phyloP scores from a whole-genome alignment of 306 rosid species.

The Medicago truncatula region DNA sequence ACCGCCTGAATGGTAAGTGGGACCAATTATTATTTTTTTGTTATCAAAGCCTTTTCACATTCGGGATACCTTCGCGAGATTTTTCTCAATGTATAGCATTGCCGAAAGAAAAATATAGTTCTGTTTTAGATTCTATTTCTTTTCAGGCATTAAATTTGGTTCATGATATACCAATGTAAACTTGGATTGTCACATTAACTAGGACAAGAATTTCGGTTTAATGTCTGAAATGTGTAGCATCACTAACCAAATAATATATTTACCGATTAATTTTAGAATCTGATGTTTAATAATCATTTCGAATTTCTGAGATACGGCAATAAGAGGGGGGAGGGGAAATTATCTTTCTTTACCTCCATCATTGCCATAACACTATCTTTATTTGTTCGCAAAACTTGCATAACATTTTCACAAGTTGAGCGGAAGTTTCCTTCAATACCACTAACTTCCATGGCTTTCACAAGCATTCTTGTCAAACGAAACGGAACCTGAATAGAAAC shows the following conservation, averaged over 20 bases:
- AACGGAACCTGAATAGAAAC: slow-evolving; percentile 77
- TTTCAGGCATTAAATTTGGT: slow-evolving; percentile 25
- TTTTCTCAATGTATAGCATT: too few relatives aligned
- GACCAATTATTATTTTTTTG: too few relatives aligned
- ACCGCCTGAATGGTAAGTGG: too few relatives aligned
- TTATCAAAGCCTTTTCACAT: too few relatives aligned
- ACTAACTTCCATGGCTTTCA: slow-evolving; percentile 99
- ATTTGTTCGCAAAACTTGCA: slow-evolving; percentile 91
- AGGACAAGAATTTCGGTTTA: background rate
- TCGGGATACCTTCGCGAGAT: too few relatives aligned
- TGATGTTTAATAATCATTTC: background rate
- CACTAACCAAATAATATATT: slow-evolving; percentile 13
- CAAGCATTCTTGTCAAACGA: slow-evolving; percentile 98
- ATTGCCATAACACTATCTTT: slow-evolving; percentile 96
- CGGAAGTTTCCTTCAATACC: slow-evolving; percentile 99
- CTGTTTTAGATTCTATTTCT: background rate
- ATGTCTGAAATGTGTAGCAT: slow-evolving; percentile 3
- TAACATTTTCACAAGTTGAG: slow-evolving; percentile 95
- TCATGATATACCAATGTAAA: background rate
- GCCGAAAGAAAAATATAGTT: background rate
- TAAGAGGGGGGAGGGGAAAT: background rate
- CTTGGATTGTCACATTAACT: slow-evolving; percentile 1
- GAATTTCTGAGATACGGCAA: slow-evolving; percentile 17
- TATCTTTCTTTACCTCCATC: slow-evolving; percentile 86
- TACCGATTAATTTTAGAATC: background rate